Evolutionary conservation across 345 rosid species (phyloP), one percentile per base, ranked within the genome.

Genomic region (Tarenaya hassleriana): DNA sequence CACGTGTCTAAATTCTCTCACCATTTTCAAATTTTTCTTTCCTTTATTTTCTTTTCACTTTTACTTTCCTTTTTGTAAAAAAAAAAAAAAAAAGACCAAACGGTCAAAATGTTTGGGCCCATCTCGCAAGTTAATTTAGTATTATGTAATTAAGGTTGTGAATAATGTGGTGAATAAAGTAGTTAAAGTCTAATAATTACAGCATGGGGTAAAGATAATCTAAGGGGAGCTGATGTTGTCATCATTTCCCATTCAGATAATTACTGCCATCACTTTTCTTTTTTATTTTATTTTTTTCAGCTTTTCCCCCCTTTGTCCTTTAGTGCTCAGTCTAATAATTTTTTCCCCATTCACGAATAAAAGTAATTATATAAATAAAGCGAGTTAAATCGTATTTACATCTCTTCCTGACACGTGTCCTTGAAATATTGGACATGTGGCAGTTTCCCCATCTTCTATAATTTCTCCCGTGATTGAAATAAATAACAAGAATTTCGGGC

Each of bases 1-100:
- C 56, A 57, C 10, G 31, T 52, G 32, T 24, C 38, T 59, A 47
- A 59, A 21, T 53, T 50, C 55, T 50, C 39, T 42, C 11, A 17
- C 37, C 48, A 52, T 58, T 66, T 66, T 38, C n/a, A 38, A 2
- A 24, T 11, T 56, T 16, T 6, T 16, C 11, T 2, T 29, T 24
- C 7, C 14, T 50, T 39, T 34, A 7, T 1, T 13, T 12, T 43
- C 55, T 41, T 16, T 27, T 58, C 11, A 48, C 70, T 65, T 65
- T 65, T 45, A 66, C 65, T 60, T 66, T 66, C 52, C 64, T 66
- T 66, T 59, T n/a, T n/a, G n/a, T n/a, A n/a, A n/a, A n/a, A n/a
- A 66, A 34, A 47, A 15, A 41, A 60, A 14, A 39, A 29, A 18
- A 66, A 58, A 59, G 61, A 66, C 65, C 56, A 66, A 59, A 66